Evolutionary conservation across 768 basidiomycete genomes (phyloP).

Genomic region (Macrocybe gigantea): DNA sequence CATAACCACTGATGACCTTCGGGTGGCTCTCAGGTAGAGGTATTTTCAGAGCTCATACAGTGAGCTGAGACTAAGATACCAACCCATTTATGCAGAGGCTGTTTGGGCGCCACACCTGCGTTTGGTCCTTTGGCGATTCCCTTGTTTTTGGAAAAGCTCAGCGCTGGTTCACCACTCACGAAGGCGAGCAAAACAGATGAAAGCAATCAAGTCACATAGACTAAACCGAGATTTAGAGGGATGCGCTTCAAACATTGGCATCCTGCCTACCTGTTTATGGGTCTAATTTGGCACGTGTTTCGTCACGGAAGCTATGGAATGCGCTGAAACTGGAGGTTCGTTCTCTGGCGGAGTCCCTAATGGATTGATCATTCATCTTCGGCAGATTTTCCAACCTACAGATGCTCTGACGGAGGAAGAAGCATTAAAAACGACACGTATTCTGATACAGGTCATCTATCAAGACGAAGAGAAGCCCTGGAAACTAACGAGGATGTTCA

Average conservation of each 20-base stretch:
- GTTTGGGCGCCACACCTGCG: constrained; percentile 70
- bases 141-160: constrained; percentile 88
- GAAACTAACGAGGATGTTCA: constrained; percentile 36
- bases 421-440: constrained; percentile 66
- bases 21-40: constrained; percentile 57
- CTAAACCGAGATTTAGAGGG: constrained; percentile 47
- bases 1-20: constrained; percentile 85
- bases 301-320: constrained; percentile 83
- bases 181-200: constrained; percentile 50
- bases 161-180: constrained; percentile 70
- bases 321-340: constrained; percentile 82
- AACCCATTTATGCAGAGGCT: constrained; percentile 35
- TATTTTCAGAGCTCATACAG: background rate
- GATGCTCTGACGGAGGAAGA: constrained; percentile 69
- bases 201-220: background rate
- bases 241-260: constrained; percentile 76
- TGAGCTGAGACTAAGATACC: background rate
- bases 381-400: constrained; percentile 88
- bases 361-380: background rate
- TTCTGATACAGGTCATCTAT: constrained; percentile 73
- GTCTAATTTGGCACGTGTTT: constrained; percentile 45
- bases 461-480: constrained; percentile 33
- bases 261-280: constrained; percentile 86
- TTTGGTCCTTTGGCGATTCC: constrained; percentile 85
- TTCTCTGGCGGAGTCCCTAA: background rate